These are phyloP conservation scores for Sugiyamaella floridensis DNA, from an alignment of 805 yeast species.

Conservation along the genomic window DNA sequence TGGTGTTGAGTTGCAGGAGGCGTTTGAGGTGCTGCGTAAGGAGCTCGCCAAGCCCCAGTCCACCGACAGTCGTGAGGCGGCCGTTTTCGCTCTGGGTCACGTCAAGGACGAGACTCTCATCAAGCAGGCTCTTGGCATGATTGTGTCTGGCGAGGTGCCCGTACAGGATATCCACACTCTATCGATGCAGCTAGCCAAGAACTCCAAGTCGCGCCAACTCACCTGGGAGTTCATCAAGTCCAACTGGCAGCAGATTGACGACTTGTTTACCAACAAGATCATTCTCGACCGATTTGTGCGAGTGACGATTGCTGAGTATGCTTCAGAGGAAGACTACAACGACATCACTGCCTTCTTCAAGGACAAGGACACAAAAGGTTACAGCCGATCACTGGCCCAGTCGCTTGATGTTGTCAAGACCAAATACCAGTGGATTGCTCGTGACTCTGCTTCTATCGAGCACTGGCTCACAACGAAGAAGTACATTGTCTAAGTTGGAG, in stretches of 20 bases:
- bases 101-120: constrained; percentile 35
- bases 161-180: constrained; percentile 53
- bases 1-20: constrained; percentile 30
- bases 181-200: constrained; percentile 41
- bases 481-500: background rate
- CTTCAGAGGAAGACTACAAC: constrained; percentile 31
- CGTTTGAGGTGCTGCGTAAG: constrained; percentile 37
- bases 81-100: constrained; percentile 49
- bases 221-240: constrained; percentile 46
- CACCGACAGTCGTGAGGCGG: constrained; percentile 51
- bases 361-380: constrained; percentile 44
- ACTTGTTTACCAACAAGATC: constrained; percentile 44
- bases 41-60: constrained; percentile 47
- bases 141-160: constrained; percentile 38
- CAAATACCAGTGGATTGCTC: constrained; percentile 44
- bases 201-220: constrained; percentile 36
- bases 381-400: constrained; percentile 52
- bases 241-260: constrained; percentile 42
- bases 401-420: constrained; percentile 49
- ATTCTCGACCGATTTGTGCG: constrained; percentile 43
- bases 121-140: constrained; percentile 34
- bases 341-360: constrained; percentile 41
- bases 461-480: constrained; percentile 35
- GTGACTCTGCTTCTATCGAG: constrained; percentile 37
- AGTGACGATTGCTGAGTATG: constrained; percentile 31